A percentile compares a stretch with the other conserved stretches of the same genome.
phyloP scores from a whole-genome alignment of 371 early-diverging fungal genomes.

The Actinomortierella wolfii region DNA sequence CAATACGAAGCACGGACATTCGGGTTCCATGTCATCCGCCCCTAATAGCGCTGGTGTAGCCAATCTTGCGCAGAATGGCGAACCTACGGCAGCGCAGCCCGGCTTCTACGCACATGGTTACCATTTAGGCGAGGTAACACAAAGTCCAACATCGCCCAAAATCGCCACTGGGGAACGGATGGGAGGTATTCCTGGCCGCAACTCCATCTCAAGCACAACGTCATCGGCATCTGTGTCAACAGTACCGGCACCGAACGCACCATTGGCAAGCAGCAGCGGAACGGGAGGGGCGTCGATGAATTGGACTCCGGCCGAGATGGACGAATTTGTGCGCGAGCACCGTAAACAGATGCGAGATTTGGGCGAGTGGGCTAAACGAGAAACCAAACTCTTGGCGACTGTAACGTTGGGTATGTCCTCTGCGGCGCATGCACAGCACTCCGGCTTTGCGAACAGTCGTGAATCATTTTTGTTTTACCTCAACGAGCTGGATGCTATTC shows the following conservation, averaged over 20 bases:
- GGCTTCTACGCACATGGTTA: too few relatives aligned
- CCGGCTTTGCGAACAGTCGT: conserved; percentile 37
- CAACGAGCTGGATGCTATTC: conserved; percentile 59
- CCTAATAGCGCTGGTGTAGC: too few relatives aligned
- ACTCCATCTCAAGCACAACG: conserved; percentile 3
- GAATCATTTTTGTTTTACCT: conserved; percentile 52
- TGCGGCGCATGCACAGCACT: conserved; percentile 27
- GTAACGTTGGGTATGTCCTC: conserved; percentile 58
- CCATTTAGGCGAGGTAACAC: too few relatives aligned
- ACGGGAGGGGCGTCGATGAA: conserved; percentile 14
- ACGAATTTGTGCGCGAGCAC: conserved; percentile 76
- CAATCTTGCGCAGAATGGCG: too few relatives aligned
- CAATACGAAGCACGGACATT: conserved; percentile 21
- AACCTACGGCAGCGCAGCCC: too few relatives aligned
- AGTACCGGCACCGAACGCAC: not conserved
- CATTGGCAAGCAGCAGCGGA: not conserved
- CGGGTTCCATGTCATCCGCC: not conserved
- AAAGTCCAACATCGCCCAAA: conserved; percentile 40
- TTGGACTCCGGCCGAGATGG: conserved; percentile 49
- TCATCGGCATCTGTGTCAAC: conserved; percentile 5
- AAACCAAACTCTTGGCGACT: conserved; percentile 78
- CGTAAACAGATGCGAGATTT: conserved; percentile 78
- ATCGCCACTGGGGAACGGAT: not conserved
- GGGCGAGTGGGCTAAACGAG: conserved; percentile 75
- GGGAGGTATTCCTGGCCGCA: conserved; percentile 7